phyloP scores from a whole-genome alignment of 352 stramenopile genomes.

The Globisporangium barbulae region DNA sequence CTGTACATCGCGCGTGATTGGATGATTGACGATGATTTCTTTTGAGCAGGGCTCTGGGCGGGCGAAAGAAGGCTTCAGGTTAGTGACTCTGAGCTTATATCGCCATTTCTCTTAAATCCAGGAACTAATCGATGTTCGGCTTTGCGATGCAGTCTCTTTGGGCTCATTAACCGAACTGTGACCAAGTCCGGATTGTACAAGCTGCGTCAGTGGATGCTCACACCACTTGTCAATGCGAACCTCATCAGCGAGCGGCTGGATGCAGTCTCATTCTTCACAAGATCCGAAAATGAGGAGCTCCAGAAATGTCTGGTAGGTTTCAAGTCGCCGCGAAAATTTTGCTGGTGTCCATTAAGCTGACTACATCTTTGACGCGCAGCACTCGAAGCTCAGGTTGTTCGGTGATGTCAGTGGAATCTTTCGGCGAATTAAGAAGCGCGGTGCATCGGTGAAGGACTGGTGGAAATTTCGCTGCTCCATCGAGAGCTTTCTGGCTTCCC shows the following conservation, averaged over 20 bases:
- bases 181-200: constrained; percentile 61
- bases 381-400: constrained; percentile 57
- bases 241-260: constrained; percentile 57
- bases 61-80: constrained; percentile 87
- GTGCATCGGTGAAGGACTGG: constrained; percentile 66
- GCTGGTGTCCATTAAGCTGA: background rate
- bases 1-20: background rate
- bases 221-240: constrained; percentile 44
- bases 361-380: constrained; percentile 25
- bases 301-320: constrained; percentile 46
- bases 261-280: constrained; percentile 55
- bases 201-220: constrained; percentile 78
- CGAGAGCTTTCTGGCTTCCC: constrained; percentile 48
- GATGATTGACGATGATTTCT: constrained; percentile 4
- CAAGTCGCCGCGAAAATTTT: background rate
- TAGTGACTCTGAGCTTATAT: background rate
- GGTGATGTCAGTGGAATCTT: constrained; percentile 66
- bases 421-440: constrained; percentile 54
- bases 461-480: constrained; percentile 55
- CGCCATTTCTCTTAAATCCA: background rate
- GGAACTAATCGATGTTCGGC: constrained; percentile 3
- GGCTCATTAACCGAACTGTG: constrained; percentile 74
- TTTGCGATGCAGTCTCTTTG: constrained; percentile 49
- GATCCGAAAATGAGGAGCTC: constrained; percentile 52
- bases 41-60: constrained; percentile 46